Evolutionary conservation across 116 monocot genomes (phyloP), one percentile per base, ranked within the genome.

Genomic region (Posidonia oceanica): DNA sequence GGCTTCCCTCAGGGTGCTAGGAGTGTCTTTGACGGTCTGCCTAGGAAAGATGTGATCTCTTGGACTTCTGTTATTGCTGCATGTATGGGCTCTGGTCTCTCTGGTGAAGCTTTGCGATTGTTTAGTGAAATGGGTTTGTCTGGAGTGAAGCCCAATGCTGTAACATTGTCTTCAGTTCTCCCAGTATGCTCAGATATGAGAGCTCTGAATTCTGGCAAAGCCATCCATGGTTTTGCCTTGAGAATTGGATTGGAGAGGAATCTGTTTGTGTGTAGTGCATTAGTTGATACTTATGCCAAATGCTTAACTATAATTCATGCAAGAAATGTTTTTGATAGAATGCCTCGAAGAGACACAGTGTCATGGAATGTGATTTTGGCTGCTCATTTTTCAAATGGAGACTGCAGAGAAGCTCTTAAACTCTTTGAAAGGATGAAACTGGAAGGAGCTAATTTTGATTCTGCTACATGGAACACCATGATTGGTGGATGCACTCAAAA

Each of bases 391-490:
- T 78, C 75, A 5, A 69, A 66, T 58, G 81, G 84, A 15, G 74
- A 83, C 4, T 56, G 41, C 14, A 74, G 81, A 7, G 84, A 87
- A 67, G 87, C 77, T 62, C 39, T 83, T n/a, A 71, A 72, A 29
- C 63, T 91, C 52, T 81, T 87, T 17, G 52, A 72, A 3, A 71
- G 23, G 62, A 87, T 91, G 84, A 70, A 79, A 66, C n/a, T 16
- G 39, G 72, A 77, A 23, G 52, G 69, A 23, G 38, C 36, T 54
- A 3, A 40, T 4, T 38, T 79, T 69, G 77, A 63, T 48, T 75
- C 73, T 21, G 78, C 84, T 67, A 81, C 84, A 13, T 91, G 91
- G 87, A 91, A 91, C 75, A 80, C 78, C 36, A 71, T 87, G 80
- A 87, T 91, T 36, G 80, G 83, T 68, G 91, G 87, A 14, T 80